Conservation (phyloP, 148 eudicot species). For the Polygonum aviculare region DNA sequence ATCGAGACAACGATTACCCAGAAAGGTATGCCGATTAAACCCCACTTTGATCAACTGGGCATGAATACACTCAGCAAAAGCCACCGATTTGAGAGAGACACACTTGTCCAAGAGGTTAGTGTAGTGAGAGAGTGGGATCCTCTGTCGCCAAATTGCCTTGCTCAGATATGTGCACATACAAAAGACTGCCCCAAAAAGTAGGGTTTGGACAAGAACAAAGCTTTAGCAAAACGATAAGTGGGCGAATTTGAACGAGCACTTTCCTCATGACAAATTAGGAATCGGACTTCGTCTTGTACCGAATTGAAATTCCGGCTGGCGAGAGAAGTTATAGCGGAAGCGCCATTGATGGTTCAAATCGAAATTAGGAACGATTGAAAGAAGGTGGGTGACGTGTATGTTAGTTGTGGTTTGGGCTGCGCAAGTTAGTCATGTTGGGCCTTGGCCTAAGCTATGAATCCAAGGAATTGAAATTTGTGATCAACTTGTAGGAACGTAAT, state of each 20-base stretch:
- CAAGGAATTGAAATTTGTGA: too few relatives aligned
- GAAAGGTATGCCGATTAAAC: slow-evolving; percentile 46
- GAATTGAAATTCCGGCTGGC: not conserved
- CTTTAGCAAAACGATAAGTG: not conserved
- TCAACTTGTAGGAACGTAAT: not conserved
- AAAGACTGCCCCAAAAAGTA: not conserved
- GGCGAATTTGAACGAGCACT: not conserved
- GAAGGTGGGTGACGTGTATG: not conserved
- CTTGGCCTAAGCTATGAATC: not conserved
- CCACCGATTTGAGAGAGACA: slow-evolving; percentile 31
- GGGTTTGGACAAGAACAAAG: not conserved
- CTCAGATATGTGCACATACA: slow-evolving; percentile 9
- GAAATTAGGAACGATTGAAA: not conserved
- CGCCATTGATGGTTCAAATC: not conserved
- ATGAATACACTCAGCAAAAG: slow-evolving; percentile 39
- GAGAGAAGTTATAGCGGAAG: not conserved
- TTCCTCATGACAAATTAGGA: not conserved
- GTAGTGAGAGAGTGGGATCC: slow-evolving; percentile 35
- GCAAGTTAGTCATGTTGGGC: not conserved
- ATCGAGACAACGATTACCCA: slow-evolving; percentile 66
- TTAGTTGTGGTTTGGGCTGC: not conserved
- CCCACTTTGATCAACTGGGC: slow-evolving; percentile 61
- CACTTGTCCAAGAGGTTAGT: slow-evolving; percentile 42
- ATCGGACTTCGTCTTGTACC: not conserved
- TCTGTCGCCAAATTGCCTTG: not conserved